Evolutionary conservation across 208 protist species (phyloP).

Genomic region (Trypanosoma melophagium): DNA sequence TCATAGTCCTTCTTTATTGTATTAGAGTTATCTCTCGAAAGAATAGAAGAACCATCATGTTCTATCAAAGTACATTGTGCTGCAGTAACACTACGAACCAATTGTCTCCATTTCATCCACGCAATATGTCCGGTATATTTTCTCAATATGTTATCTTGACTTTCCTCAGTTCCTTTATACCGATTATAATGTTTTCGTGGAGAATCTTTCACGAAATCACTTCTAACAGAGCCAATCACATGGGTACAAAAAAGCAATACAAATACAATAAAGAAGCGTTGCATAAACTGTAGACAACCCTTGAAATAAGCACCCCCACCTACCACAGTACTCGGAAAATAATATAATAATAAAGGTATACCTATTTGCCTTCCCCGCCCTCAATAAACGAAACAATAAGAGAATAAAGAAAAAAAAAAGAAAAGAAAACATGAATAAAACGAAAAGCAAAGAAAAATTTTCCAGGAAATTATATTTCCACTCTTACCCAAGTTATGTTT

Average conservation of each 20-base stretch:
- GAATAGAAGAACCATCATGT: not conserved
- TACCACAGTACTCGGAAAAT: too few species aligned
- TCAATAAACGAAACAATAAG: too few species aligned
- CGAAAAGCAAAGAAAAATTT: too few species aligned
- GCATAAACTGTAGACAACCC: not conserved
- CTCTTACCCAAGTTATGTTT: too few species aligned
- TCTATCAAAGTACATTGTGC: constrained; percentile 19
- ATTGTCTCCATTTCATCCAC: constrained; percentile 21
- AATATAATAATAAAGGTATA: constrained; percentile 6
- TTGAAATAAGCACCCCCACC: too few species aligned
- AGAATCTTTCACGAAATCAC: not conserved
- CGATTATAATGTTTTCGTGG: not conserved
- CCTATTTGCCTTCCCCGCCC: too few species aligned
- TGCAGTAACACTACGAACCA: constrained; percentile 11
- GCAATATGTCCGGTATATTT: constrained; percentile 17
- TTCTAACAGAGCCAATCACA: not conserved
- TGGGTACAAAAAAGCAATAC: not conserved
- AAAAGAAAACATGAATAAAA: too few species aligned
- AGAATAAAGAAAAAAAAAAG: too few species aligned
- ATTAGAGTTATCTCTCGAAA: not conserved
- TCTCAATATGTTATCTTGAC: not conserved
- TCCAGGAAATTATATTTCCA: too few species aligned
- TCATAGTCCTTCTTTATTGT: not conserved
- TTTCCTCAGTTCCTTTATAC: not conserved
- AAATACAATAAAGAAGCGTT: not conserved